Evolutionary conservation across 441 rosid species (phyloP), one percentile per base, ranked within the genome.

Genomic region (Theobroma grandiflorum): DNA sequence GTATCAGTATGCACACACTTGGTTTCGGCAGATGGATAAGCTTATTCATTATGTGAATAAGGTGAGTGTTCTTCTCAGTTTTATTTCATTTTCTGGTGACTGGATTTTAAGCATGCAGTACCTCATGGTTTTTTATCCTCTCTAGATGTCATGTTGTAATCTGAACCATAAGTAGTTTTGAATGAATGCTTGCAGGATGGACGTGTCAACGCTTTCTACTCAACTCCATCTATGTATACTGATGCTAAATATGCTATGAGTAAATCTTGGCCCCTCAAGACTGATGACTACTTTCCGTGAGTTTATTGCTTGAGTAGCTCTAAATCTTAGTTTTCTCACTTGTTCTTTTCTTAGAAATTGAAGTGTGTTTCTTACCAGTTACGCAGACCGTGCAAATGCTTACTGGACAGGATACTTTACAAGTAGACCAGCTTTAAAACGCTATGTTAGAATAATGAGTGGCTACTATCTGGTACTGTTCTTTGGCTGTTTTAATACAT

Each of bases 401-500:
- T 97, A 93, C 85, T 97, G 99, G 99, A 97, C 99, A 58, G 99
- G 99, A 78, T 97, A 95, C 86, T 97, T 92, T 83, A 82, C 97
- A 71, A 97, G 99, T 81, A 93, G 99, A 81, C 95, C 99, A 77
- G 96, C 98, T 71, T 74, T 97, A 71, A 97, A 97, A 88, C 92
- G 91, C 80, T 95, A 94, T 83, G 98, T 97, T 82, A 91, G 99
- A 88, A 85, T 83, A 86, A 86, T 95, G 99, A 95, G 99, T 69
- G 94, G 91, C 88, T 97, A 95, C 85, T 91, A 93, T 90, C 81
- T 95, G 98, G 99, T 97, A 95, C 79, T 37, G 35, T 72, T 77
- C 40, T 61, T 74, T 66, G 20, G 31, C 59, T 38, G 64, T 35
- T 75, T 49, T 75, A 62, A 43, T 63, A 35, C 1, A 42, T 47